These are phyloP conservation scores for Withania somnifera DNA, from an alignment of 305 asterid genomes.

Conservation along the genomic window DNA sequence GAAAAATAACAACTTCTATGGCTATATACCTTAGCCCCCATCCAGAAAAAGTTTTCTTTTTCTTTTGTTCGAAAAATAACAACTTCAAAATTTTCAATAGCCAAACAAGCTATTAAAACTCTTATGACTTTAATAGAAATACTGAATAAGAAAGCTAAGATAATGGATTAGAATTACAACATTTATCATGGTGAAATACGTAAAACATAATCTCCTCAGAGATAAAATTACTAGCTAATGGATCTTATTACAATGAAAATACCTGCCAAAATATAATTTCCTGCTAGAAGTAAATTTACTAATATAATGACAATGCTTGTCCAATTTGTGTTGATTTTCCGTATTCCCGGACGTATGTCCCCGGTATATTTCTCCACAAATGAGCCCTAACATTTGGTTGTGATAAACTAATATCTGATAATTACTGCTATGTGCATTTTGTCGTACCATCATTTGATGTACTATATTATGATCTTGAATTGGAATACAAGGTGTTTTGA, in stretches of 20 bases:
- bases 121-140: not conserved
- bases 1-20: not conserved
- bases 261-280: not conserved
- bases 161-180: not conserved
- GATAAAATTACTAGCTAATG: not conserved
- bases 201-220: not conserved
- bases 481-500: no score
- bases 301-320: not conserved
- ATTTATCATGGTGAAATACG: not conserved
- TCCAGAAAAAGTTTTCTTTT: not conserved
- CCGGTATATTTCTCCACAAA: not conserved
- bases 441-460: not conserved
- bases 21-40: not conserved
- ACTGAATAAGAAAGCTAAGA: not conserved
- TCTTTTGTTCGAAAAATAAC: not conserved
- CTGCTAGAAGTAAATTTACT: not conserved
- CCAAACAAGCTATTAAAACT: not conserved
- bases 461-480: not conserved
- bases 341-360: not conserved
- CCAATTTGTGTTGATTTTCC: not conserved
- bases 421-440: not conserved
- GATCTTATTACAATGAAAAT: not conserved
- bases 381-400: not conserved
- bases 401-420: not conserved
- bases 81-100: not conserved